Conservation (phyloP, 2,329 filamentous ascomycete species). For the Aotearoamyces nothofagi region DNA sequence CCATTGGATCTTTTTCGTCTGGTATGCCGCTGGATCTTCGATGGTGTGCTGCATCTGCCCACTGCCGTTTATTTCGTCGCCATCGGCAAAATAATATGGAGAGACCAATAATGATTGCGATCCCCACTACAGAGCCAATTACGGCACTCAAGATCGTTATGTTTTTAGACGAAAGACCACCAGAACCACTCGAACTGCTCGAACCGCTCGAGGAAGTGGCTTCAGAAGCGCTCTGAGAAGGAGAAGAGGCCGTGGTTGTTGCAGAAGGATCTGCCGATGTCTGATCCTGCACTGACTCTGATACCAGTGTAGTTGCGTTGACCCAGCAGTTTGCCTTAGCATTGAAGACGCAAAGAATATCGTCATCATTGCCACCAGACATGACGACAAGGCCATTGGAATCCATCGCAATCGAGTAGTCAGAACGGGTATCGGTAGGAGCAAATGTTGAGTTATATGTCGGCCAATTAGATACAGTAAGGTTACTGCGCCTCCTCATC, state of each 20-base stretch:
- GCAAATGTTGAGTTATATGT: slow-evolving; percentile 63
- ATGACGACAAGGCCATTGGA: slow-evolving; percentile 55
- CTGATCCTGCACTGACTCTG: slow-evolving; percentile 10
- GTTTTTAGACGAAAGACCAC: slow-evolving; percentile 28
- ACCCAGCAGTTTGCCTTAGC: slow-evolving; percentile 63
- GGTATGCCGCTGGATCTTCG: slow-evolving; percentile 27
- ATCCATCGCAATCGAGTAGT: slow-evolving; percentile 56
- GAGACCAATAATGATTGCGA: slow-evolving; percentile 32
- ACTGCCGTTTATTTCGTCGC: slow-evolving; percentile 38
- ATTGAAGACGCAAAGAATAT: slow-evolving; percentile 65
- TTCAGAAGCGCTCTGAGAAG: slow-evolving; percentile 13
- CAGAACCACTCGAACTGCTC: slow-evolving; percentile 20
- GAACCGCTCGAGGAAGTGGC: slow-evolving; percentile 17
- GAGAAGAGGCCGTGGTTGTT: slow-evolving; percentile 5
- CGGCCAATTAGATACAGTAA: slow-evolving; percentile 55
- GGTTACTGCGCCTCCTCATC: slow-evolving; percentile 21
- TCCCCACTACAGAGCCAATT: slow-evolving; percentile 65
- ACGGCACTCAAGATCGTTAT: slow-evolving; percentile 59
- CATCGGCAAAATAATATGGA: slow-evolving; percentile 54
- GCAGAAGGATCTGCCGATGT: slow-evolving; percentile 2
- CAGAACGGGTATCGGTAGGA: slow-evolving; percentile 45
- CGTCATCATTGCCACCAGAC: slow-evolving; percentile 54
- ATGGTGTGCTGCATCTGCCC: slow-evolving; percentile 29
- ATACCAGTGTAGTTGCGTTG: slow-evolving; percentile 37
- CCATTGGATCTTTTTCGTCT: slow-evolving; percentile 43